These are phyloP conservation scores for Leishmania guyanensis DNA, from an alignment of 208 protist species.

Conservation along the genomic window DNA sequence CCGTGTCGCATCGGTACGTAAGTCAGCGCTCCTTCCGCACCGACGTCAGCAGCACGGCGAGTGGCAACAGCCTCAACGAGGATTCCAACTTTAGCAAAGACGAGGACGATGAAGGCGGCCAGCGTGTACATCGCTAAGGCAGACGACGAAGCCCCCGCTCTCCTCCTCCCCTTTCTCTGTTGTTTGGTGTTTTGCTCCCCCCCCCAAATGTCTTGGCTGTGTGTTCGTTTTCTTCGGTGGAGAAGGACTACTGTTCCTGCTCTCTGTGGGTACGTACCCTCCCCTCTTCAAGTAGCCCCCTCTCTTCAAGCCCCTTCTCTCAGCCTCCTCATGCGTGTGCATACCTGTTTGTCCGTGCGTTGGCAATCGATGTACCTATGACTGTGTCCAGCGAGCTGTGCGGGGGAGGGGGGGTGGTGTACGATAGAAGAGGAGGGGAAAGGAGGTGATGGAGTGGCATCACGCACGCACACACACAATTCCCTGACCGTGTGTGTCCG, in stretches of 20 bases:
- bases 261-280: background rate
- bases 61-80: background rate
- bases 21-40: slow-evolving; percentile 24
- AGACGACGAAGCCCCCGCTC: background rate
- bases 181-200: background rate
- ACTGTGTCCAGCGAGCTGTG: too few relatives aligned
- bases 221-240: slow-evolving; percentile 3
- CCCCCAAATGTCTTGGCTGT: slow-evolving; percentile 9
- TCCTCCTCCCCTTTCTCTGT: background rate
- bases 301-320: slow-evolving; percentile 14
- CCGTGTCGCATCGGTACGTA: slow-evolving; percentile 30
- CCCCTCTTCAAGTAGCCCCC: background rate
- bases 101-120: background rate
- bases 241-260: background rate
- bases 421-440: too few relatives aligned
- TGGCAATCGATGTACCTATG: too few relatives aligned
- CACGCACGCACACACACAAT: too few relatives aligned
- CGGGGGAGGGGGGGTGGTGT: too few relatives aligned
- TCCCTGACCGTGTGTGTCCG: too few relatives aligned
- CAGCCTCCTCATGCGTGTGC: background rate
- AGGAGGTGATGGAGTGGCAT: too few relatives aligned
- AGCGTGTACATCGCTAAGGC: background rate
- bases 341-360: background rate
- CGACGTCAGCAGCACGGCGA: background rate
- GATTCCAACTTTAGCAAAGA: background rate